These are phyloP conservation scores for Alternaria rosae DNA, from an alignment of 2,329 filamentous ascomycete species.

Conservation along the genomic window DNA sequence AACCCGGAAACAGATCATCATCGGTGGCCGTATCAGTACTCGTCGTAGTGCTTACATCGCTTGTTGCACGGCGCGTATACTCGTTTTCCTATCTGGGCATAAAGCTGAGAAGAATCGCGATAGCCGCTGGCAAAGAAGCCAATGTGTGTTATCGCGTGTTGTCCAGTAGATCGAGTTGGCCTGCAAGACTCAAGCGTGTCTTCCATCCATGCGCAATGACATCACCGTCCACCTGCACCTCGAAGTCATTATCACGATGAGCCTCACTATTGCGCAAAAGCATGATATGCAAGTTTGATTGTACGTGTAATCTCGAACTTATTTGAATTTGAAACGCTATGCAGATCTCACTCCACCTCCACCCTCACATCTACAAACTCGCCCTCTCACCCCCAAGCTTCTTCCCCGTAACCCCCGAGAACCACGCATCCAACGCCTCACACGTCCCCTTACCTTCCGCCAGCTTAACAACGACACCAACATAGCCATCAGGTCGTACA, in stretches of 20 bases:
- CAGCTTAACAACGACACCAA: constrained; percentile 76
- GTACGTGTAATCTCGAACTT: background rate
- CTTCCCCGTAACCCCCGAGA: constrained; percentile 74
- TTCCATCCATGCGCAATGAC: background rate
- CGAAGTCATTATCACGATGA: background rate
- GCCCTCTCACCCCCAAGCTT: constrained; percentile 53
- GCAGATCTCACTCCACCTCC: background rate
- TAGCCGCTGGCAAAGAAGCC: background rate
- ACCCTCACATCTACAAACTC: constrained; percentile 33
- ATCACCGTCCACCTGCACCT: background rate
- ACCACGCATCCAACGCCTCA: constrained; percentile 85
- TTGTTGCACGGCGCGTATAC: background rate
- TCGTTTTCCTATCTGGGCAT: background rate
- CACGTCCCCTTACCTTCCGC: constrained; percentile 80
- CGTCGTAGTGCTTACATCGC: background rate
- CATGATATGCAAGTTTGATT: background rate
- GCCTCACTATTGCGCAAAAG: background rate
- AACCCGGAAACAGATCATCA: background rate
- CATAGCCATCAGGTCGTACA: constrained; percentile 86
- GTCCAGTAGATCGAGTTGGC: too few relatives aligned
- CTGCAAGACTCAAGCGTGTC: background rate
- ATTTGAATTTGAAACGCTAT: background rate
- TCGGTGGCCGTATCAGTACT: background rate
- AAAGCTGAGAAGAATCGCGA: background rate
- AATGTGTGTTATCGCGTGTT: too few relatives aligned